A percentile compares a stretch with the other conserved stretches of the same genome.
Evolutionary conservation across 345 rosid species (phyloP).

Genomic region (Cardamine resedifolia): DNA sequence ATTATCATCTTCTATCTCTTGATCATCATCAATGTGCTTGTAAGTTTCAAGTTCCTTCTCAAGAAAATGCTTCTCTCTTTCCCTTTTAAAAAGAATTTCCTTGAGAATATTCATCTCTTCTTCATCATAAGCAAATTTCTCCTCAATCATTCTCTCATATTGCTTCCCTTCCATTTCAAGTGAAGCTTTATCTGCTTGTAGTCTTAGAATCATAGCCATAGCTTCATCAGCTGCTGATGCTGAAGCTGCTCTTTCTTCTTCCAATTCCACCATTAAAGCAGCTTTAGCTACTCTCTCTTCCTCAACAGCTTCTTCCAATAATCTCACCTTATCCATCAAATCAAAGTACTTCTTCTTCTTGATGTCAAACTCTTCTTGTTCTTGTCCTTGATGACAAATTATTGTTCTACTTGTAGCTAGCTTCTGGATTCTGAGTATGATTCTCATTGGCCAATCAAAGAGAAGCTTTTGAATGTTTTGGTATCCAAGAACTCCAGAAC

Average conservation of each 20-base stretch:
- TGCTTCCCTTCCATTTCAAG: conserved; percentile 90
- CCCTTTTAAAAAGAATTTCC: conserved; percentile 74
- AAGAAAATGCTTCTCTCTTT: conserved; percentile 70
- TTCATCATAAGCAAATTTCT: conserved; percentile 72
- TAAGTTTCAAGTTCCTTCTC: conserved; percentile 79
- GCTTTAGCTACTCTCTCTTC: conserved; percentile 50
- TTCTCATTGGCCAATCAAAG: conserved; percentile 50
- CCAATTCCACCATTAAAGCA: conserved; percentile 60
- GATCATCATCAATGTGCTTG: conserved; percentile 47
- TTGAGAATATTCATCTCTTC: conserved; percentile 86
- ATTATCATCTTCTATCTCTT: not conserved
- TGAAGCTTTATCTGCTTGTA: conserved; percentile 80
- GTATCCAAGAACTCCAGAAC: conserved; percentile 53
- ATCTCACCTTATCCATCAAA: conserved; percentile 38
- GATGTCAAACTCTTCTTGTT: conserved; percentile 29
- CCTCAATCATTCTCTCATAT: conserved; percentile 84
- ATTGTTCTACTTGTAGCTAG: conserved; percentile 42
- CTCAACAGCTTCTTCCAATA: conserved; percentile 55
- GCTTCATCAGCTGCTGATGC: conserved; percentile 90
- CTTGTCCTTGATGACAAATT: conserved; percentile 39
- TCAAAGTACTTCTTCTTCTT: conserved; percentile 48
- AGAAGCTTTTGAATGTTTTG: conserved; percentile 49
- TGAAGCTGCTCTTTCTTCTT: conserved; percentile 83
- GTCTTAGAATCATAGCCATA: conserved; percentile 82
- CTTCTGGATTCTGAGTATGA: conserved; percentile 52